Percentiles rank a stretch among this genome's conserved stretches.
phyloP scores from a whole-genome alignment of 225 moss, liverwort and hornwort species.

The Climacium dendroides region DNA sequence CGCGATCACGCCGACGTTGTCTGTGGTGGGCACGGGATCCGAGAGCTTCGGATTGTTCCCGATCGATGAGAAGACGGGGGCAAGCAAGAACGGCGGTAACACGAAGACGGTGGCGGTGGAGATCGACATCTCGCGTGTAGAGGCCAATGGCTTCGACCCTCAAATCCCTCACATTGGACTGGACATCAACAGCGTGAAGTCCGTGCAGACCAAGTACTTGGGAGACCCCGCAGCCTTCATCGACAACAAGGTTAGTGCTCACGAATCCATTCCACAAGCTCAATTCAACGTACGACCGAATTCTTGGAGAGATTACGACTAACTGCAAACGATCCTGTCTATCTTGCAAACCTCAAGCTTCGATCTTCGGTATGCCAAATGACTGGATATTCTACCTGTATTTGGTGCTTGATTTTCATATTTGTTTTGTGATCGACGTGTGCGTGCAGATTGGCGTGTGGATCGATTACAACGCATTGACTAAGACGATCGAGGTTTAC shows the following conservation, averaged over 20 bases:
- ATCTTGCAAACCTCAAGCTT: neutral
- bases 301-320: too few relatives aligned
- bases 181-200: conserved; percentile 37
- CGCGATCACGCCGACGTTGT: conserved; percentile 22
- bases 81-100: neutral
- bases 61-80: conserved; percentile 13
- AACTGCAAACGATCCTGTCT: neutral
- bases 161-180: conserved; percentile 32
- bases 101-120: conserved; percentile 50
- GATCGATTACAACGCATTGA: conserved; percentile 30
- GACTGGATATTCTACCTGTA: neutral
- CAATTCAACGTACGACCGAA: neutral
- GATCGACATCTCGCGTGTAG: conserved; percentile 22
- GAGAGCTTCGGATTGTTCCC: conserved; percentile 41
- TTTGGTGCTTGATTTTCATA: neutral
- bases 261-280: neutral
- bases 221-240: conserved; percentile 18
- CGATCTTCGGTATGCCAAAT: neutral
- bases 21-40: neutral
- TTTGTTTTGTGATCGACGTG: neutral
- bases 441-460: conserved; percentile 15
- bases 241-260: conserved; percentile 1
- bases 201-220: conserved; percentile 24
- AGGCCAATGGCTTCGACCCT: neutral
- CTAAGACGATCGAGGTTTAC: conserved; percentile 9